These are phyloP conservation scores for Phlegmacium glaucopus DNA, from an alignment of 768 basidiomycete genomes.

Conservation along the genomic window DNA sequence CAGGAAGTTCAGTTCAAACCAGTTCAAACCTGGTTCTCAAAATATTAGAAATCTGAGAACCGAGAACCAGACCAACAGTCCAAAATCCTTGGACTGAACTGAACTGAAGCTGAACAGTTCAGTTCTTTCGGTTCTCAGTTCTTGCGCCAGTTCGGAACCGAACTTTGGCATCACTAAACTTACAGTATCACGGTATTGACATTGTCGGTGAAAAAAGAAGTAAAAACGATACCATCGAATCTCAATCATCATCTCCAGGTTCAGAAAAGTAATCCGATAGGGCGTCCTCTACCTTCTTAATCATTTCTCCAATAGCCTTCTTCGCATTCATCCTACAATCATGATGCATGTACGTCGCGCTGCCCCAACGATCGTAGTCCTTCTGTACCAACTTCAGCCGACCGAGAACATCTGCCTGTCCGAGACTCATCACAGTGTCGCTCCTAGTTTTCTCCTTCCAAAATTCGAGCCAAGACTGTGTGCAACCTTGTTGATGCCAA, in stretches of 20 bases:
- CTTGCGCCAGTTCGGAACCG: no score
- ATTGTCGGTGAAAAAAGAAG: background rate
- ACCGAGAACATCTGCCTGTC: slow-evolving; percentile 65
- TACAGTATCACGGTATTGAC: background rate
- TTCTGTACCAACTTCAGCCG: slow-evolving; percentile 58
- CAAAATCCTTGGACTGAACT: no score
- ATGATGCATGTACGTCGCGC: slow-evolving; percentile 75
- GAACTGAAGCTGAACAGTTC: no score
- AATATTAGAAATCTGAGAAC: no score
- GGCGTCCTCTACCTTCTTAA: slow-evolving; percentile 54
- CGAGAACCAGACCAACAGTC: no score
- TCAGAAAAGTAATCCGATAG: slow-evolving; percentile 63
- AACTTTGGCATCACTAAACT: no score
- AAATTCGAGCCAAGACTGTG: slow-evolving; percentile 72
- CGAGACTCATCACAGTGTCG: slow-evolving; percentile 56
- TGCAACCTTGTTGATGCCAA: slow-evolving; percentile 73
- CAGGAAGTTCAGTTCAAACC: no score
- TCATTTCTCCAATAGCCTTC: slow-evolving; percentile 49
- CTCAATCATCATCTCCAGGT: slow-evolving; percentile 15
- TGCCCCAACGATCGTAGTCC: slow-evolving; percentile 70
- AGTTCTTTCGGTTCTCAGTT: no score
- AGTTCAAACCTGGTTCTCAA: no score
- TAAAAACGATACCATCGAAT: background rate
- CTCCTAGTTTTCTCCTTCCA: slow-evolving; percentile 74
- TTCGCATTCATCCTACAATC: slow-evolving; percentile 64